Conservation (phyloP, 2,329 filamentous ascomycete species). For the Colletotrichum karsti region DNA sequence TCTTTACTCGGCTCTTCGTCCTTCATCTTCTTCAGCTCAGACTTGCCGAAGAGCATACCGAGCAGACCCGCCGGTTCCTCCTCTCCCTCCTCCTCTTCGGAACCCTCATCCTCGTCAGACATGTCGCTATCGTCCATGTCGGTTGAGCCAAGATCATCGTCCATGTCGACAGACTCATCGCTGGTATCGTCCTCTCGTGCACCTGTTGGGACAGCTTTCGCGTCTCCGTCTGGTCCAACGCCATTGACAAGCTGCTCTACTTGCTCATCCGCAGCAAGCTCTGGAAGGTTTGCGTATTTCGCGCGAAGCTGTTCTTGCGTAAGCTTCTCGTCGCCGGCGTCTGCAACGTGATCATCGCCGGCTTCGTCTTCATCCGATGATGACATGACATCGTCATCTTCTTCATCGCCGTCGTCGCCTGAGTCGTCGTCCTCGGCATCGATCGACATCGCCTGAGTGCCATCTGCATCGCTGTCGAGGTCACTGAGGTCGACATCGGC, state of each 20-base stretch:
- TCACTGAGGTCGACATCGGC: slow-evolving; percentile 50
- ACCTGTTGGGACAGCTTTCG: not conserved
- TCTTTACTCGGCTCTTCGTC: slow-evolving; percentile 38
- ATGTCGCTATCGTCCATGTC: slow-evolving; percentile 58
- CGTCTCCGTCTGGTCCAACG: slow-evolving; percentile 20
- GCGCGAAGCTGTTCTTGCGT: slow-evolving; percentile 74
- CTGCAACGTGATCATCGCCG: slow-evolving; percentile 47
- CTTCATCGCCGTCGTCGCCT: slow-evolving; percentile 47
- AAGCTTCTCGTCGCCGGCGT: slow-evolving; percentile 68
- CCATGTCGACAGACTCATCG: slow-evolving; percentile 75
- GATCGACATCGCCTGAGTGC: slow-evolving; percentile 50
- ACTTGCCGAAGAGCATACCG: slow-evolving; percentile 67
- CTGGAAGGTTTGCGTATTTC: slow-evolving; percentile 74
- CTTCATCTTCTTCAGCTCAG: slow-evolving; percentile 63
- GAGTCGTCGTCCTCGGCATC: slow-evolving; percentile 49
- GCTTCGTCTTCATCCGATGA: slow-evolving; percentile 71
- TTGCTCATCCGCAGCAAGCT: slow-evolving; percentile 42
- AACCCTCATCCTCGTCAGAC: slow-evolving; percentile 49
- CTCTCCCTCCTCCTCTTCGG: slow-evolving; percentile 41
- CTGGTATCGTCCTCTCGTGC: slow-evolving; percentile 59
- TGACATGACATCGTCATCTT: slow-evolving; percentile 61
- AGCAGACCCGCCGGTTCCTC: slow-evolving; percentile 58
- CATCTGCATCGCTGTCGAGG: slow-evolving; percentile 42
- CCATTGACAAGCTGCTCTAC: slow-evolving; percentile 29
- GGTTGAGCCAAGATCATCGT: slow-evolving; percentile 70